Evolutionary conservation across 768 basidiomycete genomes (phyloP).

Genomic region (Trametes punicea): DNA sequence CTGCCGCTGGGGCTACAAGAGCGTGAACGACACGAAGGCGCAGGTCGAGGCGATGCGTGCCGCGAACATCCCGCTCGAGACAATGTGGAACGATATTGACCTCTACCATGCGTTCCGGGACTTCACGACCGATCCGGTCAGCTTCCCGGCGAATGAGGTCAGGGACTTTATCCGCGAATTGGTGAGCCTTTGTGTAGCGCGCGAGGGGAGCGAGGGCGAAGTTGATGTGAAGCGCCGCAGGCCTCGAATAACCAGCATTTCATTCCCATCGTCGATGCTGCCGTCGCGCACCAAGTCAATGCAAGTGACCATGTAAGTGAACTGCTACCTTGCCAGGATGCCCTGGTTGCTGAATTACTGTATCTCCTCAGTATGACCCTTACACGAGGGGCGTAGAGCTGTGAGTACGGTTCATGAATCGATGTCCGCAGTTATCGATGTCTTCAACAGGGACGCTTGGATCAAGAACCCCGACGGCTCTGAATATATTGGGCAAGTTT

Average conservation of each 20-base stretch:
- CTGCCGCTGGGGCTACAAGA: conserved; percentile 54
- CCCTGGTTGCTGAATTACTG: background rate
- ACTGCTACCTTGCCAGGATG: background rate
- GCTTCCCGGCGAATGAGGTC: conserved; percentile 54
- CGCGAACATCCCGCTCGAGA: conserved; percentile 73
- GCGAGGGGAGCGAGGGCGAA: background rate
- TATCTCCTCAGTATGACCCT: conserved; percentile 51
- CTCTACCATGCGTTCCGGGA: conserved; percentile 67
- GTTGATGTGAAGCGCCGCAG: conserved; percentile 19
- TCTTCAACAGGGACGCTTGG: conserved; percentile 49
- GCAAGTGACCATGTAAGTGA: conserved; percentile 54
- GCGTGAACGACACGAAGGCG: conserved; percentile 52
- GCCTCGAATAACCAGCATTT: conserved; percentile 48
- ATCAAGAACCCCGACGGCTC: conserved; percentile 73
- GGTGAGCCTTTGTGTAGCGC: conserved; percentile 36
- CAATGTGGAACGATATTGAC: conserved; percentile 80
- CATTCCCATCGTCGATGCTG: conserved; percentile 70
- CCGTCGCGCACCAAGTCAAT: conserved; percentile 53
- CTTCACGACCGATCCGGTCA: conserved; percentile 65
- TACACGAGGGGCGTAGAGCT: conserved; percentile 58
- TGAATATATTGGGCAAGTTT: conserved; percentile 70
- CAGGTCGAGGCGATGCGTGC: conserved; percentile 59
- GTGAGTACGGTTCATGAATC: conserved; percentile 32
- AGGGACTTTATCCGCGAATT: conserved; percentile 51
- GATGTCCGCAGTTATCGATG: no score